These are phyloP conservation scores for Gentiana macrophylla DNA, from an alignment of 257 asterid genomes.

Conservation along the genomic window DNA sequence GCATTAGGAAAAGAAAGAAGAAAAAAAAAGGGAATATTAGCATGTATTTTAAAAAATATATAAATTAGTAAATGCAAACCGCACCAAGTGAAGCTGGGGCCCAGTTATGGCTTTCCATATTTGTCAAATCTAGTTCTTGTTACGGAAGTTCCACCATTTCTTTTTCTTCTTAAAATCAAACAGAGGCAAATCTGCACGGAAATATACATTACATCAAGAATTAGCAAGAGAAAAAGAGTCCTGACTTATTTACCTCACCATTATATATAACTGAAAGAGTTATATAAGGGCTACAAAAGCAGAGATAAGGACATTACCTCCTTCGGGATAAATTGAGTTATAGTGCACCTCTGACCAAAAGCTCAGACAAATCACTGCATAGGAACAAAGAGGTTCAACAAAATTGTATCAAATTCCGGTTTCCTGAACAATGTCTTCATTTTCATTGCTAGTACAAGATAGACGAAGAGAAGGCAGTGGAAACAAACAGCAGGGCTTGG, in stretches of 20 bases:
- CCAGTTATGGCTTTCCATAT: background rate
- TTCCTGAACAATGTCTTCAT: too few relatives aligned
- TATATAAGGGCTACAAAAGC: background rate
- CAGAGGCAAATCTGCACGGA: constrained; percentile 49
- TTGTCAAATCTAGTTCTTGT: constrained; percentile 36
- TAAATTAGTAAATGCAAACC: constrained; percentile 6
- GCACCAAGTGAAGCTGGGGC: constrained; percentile 11
- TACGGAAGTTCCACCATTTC: constrained; percentile 83
- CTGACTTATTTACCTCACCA: too few relatives aligned
- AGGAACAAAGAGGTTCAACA: background rate
- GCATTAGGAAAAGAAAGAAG: background rate
- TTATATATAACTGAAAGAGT: too few relatives aligned
- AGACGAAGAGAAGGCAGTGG: too few relatives aligned
- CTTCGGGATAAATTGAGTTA: constrained; percentile 90
- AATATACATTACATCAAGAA: background rate
- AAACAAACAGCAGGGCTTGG: too few relatives aligned
- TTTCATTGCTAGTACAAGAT: too few relatives aligned
- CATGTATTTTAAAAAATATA: background rate
- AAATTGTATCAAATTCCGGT: too few relatives aligned
- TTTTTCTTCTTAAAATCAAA: constrained; percentile 68
- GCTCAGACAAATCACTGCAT: constrained; percentile 74
- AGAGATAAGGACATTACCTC: constrained; percentile 40
- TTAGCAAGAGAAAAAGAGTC: too few relatives aligned
- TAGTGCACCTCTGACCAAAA: constrained; percentile 99
- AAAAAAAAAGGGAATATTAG: too few relatives aligned